A percentile compares a stretch with the other conserved stretches of the same genome.
These are phyloP conservation scores for Leishmania guyanensis DNA, from an alignment of 208 protist species.

Conservation along the genomic window DNA sequence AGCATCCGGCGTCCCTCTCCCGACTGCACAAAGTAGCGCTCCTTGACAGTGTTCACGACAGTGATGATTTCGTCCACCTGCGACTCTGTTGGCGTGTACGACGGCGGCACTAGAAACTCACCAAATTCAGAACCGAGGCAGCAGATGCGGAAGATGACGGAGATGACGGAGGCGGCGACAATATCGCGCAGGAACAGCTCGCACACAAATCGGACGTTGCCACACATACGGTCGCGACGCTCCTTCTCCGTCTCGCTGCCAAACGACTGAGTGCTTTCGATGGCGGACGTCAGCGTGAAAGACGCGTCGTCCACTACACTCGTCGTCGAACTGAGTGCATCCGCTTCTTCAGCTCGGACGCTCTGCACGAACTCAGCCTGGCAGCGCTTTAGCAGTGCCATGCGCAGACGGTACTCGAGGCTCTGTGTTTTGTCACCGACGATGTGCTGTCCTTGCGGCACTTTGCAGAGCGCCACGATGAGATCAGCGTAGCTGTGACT, in stretches of 20 bases:
- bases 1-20: conserved; percentile 44
- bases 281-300: conserved; percentile 6
- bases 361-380: conserved; percentile 62
- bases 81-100: conserved; percentile 62
- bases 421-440: conserved; percentile 59
- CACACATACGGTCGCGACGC: conserved; percentile 61
- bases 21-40: conserved; percentile 53
- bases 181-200: conserved; percentile 77
- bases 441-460: conserved; percentile 60
- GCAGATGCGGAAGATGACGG: conserved; percentile 59
- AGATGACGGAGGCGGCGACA: conserved; percentile 60
- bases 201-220: conserved; percentile 78
- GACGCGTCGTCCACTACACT: not conserved
- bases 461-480: conserved; percentile 63
- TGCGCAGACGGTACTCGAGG: conserved; percentile 73
- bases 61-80: conserved; percentile 80
- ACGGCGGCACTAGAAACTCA: conserved; percentile 50
- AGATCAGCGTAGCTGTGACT: conserved; percentile 76
- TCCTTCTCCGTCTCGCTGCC: conserved; percentile 49
- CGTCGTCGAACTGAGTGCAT: not conserved
- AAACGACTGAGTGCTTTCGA: conserved; percentile 7
- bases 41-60: conserved; percentile 42
- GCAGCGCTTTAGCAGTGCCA: conserved; percentile 69
- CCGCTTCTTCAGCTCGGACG: conserved; percentile 20
- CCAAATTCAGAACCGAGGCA: conserved; percentile 46